These are phyloP conservation scores for Venturia aucupariae DNA, from an alignment of 2,329 filamentous ascomycete species.

Conservation along the genomic window DNA sequence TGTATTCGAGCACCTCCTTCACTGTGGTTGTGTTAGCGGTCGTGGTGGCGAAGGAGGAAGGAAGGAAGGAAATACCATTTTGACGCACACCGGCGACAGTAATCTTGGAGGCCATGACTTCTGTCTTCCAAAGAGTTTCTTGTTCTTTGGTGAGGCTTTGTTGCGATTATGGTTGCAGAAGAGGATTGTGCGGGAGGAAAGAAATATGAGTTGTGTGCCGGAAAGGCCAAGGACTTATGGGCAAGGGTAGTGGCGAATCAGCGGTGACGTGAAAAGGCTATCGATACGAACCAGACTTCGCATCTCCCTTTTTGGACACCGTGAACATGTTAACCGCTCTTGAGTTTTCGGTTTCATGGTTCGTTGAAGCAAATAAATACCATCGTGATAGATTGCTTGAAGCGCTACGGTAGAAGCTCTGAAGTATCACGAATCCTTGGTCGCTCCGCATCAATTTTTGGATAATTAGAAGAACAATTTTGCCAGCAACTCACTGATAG, in stretches of 20 bases:
- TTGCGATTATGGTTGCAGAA: neutral
- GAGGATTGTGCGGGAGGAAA: too few relatives aligned
- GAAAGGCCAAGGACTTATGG: neutral
- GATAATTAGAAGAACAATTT: too few relatives aligned
- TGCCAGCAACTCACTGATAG: too few relatives aligned
- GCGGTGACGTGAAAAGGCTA: neutral
- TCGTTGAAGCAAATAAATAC: neutral
- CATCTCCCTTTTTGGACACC: neutral
- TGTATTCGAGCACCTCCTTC: constrained; percentile 90
- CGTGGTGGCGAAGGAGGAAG: neutral
- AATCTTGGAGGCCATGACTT: constrained; percentile 36
- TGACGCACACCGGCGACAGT: constrained; percentile 76
- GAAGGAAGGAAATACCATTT: constrained; percentile 16
- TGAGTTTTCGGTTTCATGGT: too few relatives aligned
- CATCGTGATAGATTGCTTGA: too few relatives aligned
- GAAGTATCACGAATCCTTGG: too few relatives aligned
- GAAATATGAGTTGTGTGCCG: neutral
- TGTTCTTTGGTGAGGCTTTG: constrained; percentile 15
- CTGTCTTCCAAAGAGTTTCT: constrained; percentile 72
- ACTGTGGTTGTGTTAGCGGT: constrained; percentile 49
- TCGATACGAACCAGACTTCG: neutral
- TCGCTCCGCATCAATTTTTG: too few relatives aligned
- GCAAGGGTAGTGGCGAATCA: neutral
- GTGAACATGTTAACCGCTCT: neutral
- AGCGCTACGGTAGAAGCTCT: too few relatives aligned